A percentile compares a stretch with the other conserved stretches of the same genome.
Evolutionary conservation across 2,329 filamentous ascomycete species (phyloP).

Genomic region (Aspergillus sp.): DNA sequence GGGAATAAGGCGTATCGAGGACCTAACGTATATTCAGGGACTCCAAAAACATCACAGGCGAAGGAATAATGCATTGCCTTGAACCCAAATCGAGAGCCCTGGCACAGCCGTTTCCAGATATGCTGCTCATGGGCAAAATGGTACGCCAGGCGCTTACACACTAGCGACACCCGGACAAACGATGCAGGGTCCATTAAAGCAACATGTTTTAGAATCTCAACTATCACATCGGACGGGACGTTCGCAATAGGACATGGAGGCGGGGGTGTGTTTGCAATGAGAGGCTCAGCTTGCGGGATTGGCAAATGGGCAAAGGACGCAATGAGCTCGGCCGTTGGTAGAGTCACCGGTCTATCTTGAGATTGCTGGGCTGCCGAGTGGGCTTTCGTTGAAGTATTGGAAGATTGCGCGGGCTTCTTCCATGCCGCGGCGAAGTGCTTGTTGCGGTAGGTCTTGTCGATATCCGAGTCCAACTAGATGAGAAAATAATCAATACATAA

Average conservation of each 20-base stretch:
- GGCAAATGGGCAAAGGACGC: conserved; percentile 65
- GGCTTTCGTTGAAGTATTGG: conserved; percentile 49
- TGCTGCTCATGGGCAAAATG: conserved; percentile 77
- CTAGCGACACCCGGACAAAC: conserved; percentile 69
- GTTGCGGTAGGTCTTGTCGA: conserved; percentile 82
- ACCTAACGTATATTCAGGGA: conserved; percentile 26
- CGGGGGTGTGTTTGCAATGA: conserved; percentile 66
- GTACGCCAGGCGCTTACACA: conserved; percentile 84
- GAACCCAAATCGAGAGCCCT: conserved; percentile 72
- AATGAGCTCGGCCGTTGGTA: conserved; percentile 65
- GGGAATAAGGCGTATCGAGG: conserved; percentile 34
- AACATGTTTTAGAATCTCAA: conserved; percentile 71
- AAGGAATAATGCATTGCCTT: conserved; percentile 77
- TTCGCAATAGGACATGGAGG: conserved; percentile 74
- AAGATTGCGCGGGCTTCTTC: conserved; percentile 41
- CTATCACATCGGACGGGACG: conserved; percentile 78
- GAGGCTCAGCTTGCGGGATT: conserved; percentile 63
- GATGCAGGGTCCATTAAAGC: conserved; percentile 71
- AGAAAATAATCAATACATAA: conserved; percentile 16
- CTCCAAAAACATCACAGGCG: conserved; percentile 55
- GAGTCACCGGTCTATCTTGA: conserved; percentile 43
- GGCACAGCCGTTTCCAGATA: conserved; percentile 76
- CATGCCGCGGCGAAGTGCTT: conserved; percentile 77
- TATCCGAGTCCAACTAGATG: conserved; percentile 69
- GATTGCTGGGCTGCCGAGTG: conserved; percentile 55